Evolutionary conservation across 371 early-diverging fungal genomes (phyloP).

Genomic region (Circinella minor): DNA sequence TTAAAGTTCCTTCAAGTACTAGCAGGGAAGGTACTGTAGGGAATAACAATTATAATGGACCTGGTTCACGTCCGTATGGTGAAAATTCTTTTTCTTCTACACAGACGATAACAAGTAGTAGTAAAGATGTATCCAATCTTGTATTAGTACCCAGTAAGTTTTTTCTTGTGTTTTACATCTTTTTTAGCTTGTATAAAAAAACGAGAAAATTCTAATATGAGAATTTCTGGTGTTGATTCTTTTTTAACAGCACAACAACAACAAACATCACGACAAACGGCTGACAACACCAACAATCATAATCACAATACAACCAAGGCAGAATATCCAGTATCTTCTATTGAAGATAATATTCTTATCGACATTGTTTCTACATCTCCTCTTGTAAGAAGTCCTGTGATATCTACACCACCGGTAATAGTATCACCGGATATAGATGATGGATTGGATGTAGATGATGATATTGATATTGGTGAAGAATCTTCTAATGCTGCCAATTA

Average conservation of each 20-base stretch:
- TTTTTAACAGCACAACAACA: too few species aligned
- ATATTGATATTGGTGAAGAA: conserved; percentile 30
- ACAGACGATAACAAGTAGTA: too few species aligned
- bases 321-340: conserved; percentile 19
- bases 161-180: too few species aligned
- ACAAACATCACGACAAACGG: conserved; percentile 11
- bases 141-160: too few species aligned
- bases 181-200: too few species aligned
- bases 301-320: neutral
- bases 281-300: neutral
- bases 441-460: conserved; percentile 25
- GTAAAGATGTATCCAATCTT: too few species aligned
- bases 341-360: conserved; percentile 29
- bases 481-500: neutral
- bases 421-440: conserved; percentile 15
- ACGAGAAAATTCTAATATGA: too few species aligned
- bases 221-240: too few species aligned
- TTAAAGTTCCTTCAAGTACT: neutral
- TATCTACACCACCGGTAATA: conserved; percentile 2
- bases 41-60: neutral
- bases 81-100: neutral
- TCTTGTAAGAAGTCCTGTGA: conserved; percentile 17
- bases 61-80: neutral
- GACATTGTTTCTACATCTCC: conserved; percentile 32
- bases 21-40: neutral